Conservation (phyloP, 73 alveolate species). For the Effrenium voratum region DNA sequence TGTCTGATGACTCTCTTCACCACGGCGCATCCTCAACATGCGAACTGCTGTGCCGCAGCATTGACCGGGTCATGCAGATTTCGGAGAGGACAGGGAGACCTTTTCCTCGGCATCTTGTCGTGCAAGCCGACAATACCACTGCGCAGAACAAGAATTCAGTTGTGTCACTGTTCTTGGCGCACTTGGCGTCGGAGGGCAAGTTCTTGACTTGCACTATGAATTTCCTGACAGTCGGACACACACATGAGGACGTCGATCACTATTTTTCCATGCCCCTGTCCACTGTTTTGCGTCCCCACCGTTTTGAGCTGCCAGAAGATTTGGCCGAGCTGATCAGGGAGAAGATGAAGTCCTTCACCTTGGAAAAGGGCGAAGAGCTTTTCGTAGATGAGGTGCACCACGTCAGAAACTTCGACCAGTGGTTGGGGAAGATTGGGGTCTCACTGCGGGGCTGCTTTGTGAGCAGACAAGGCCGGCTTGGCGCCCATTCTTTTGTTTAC, state of each 20-base stretch:
- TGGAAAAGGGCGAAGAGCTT: neutral
- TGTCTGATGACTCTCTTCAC: neutral
- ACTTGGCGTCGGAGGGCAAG: neutral
- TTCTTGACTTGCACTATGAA: neutral
- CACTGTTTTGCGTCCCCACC: slow-evolving; percentile 24
- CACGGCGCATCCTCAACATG: slow-evolving; percentile 50
- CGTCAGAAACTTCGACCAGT: neutral
- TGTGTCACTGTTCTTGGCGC: neutral
- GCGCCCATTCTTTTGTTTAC: slow-evolving; percentile 15
- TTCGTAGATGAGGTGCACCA: slow-evolving; percentile 8
- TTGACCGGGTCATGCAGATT: slow-evolving; percentile 2
- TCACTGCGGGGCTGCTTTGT: neutral
- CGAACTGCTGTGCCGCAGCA: slow-evolving; percentile 13
- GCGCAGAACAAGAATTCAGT: neutral
- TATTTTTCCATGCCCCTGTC: neutral
- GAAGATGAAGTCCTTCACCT: neutral
- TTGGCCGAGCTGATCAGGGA: neutral
- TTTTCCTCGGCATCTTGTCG: neutral
- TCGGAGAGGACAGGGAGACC: neutral
- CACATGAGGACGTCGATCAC: slow-evolving; percentile 33
- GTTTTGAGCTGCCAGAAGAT: slow-evolving; percentile 9
- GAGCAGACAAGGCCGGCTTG: neutral
- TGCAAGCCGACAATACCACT: slow-evolving; percentile 29
- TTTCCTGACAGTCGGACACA: slow-evolving; percentile 3
- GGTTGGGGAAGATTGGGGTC: slow-evolving; percentile 3